Conservation (phyloP, 257 asterid genomes). For the Capsicum rhomboideum region DNA sequence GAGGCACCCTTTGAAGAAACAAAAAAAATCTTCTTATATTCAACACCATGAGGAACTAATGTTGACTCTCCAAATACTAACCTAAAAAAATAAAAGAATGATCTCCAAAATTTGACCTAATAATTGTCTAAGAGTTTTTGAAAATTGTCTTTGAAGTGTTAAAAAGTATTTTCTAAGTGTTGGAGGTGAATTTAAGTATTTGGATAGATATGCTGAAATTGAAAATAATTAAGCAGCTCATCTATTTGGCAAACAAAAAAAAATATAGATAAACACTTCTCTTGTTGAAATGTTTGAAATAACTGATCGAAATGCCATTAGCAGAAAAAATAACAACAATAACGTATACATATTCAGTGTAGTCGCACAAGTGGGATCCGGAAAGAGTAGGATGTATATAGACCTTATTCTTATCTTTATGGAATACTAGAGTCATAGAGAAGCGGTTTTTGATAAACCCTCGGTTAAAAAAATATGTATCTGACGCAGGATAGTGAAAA, state of each 20-base stretch:
- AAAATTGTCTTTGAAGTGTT: too few species aligned
- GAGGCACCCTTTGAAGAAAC: too few species aligned
- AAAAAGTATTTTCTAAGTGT: too few species aligned
- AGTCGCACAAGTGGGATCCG: rapidly evolving
- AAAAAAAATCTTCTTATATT: too few species aligned
- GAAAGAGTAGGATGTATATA: rapidly evolving
- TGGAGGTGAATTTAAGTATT: background rate
- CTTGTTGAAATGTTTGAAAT: background rate
- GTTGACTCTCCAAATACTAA: too few species aligned
- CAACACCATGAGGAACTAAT: too few species aligned
- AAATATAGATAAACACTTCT: background rate
- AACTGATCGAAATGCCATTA: rapidly evolving
- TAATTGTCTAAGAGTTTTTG: too few species aligned
- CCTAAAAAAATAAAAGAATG: too few species aligned
- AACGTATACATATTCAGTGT: rapidly evolving
- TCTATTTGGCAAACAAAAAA: background rate
- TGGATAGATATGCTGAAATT: background rate
- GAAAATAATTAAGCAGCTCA: background rate
- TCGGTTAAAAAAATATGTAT: background rate
- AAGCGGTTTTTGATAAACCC: too few species aligned
- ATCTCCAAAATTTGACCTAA: too few species aligned
- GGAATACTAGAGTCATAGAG: too few species aligned
- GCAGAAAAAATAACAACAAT: background rate
- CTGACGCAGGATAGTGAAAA: background rate
- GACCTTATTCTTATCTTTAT: background rate